Conservation (phyloP, 495 filamentous ascomycete genomes). For the Penicillium canariense region DNA sequence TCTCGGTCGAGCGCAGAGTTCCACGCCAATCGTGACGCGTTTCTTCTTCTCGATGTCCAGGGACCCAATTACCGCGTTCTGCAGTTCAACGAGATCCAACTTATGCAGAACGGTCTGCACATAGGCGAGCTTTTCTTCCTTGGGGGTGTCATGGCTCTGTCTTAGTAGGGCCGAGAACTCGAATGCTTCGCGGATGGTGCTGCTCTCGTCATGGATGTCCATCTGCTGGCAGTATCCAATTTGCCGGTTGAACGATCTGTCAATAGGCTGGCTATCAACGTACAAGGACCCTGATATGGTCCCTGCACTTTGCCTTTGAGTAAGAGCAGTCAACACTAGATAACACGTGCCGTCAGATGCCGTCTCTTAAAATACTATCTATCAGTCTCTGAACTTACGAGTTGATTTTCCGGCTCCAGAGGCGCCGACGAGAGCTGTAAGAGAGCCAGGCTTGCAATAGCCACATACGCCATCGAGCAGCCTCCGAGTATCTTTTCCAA, state of each 20-base stretch:
- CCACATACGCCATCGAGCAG: conserved; percentile 70
- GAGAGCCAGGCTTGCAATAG: conserved; percentile 71
- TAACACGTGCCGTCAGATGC: not conserved
- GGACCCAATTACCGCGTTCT: conserved; percentile 78
- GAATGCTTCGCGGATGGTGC: conserved; percentile 82
- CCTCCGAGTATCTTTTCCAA: conserved; percentile 62
- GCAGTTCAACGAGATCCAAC: conserved; percentile 77
- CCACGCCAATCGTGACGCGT: conserved; percentile 76
- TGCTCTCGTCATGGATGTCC: conserved; percentile 79
- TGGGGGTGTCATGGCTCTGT: conserved; percentile 64
- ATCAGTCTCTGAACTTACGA: conserved; percentile 44
- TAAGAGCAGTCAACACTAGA: conserved; percentile 70
- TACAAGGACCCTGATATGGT: conserved; percentile 70
- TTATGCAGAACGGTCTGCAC: conserved; percentile 77
- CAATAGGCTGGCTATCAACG: conserved; percentile 66
- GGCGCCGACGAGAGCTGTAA: conserved; percentile 83
- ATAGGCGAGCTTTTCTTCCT: conserved; percentile 74
- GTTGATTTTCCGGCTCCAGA: conserved; percentile 86
- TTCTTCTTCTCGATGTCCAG: conserved; percentile 64
- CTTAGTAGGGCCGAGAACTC: conserved; percentile 81
- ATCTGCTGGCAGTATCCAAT: conserved; percentile 85
- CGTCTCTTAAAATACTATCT: not conserved
- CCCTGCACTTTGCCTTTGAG: conserved; percentile 71
- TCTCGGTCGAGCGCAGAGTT: conserved; percentile 72
- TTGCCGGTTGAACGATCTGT: conserved; percentile 71